Evolutionary conservation across 2,329 filamentous ascomycete genomes (phyloP), one percentile per base, ranked within the genome.

Genomic region (Ophiostoma ips): DNA sequence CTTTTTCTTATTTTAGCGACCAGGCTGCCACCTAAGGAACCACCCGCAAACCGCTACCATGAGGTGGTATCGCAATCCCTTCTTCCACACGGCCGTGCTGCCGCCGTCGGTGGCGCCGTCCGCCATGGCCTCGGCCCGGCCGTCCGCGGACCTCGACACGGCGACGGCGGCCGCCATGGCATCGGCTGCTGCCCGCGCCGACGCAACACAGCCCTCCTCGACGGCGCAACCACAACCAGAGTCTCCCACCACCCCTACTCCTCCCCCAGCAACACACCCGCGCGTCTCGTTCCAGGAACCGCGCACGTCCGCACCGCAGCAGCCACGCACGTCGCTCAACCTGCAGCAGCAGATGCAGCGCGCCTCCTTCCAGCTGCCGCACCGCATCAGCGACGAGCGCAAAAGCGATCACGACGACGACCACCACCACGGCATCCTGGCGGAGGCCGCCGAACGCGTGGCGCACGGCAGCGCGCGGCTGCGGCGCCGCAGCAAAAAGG

Each of bases 1-100:
- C n/a, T n/a, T n/a, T n/a, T n/a, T n/a, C n/a, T n/a, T n/a, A n/a
- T n/a, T n/a, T n/a, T n/a, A n/a, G n/a, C n/a, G n/a, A n/a, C n/a
- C n/a, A n/a, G n/a, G n/a, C n/a, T n/a, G n/a, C n/a, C 35, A 24
- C 24, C 31, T 15, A 21, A 40, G 5, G 15, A 24, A 43, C 13
- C 9, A 13, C 18, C 4, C 11, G 12, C 6, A 31, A 45, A 16
- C 7, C 41, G n/a, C 5, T 13, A 48, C 44, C 45, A 58, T 58
- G 56, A 54, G 50, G 43, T 58, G 56, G 56, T 53, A 57, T 41
- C 52, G 55, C 10, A 58, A 58, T 34, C 56, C 55, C 49, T 56
- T 58, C 19, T 58, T 56, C 51, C 51, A 58, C 45, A 54, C 56
- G 45, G 50, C 53, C 10, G 56, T 55, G 45, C 53, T 55, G 50